Base-by-base conservation (phyloP, 192 early-diverging fungal species). In the Entomortierella chlamydospora region DNA sequence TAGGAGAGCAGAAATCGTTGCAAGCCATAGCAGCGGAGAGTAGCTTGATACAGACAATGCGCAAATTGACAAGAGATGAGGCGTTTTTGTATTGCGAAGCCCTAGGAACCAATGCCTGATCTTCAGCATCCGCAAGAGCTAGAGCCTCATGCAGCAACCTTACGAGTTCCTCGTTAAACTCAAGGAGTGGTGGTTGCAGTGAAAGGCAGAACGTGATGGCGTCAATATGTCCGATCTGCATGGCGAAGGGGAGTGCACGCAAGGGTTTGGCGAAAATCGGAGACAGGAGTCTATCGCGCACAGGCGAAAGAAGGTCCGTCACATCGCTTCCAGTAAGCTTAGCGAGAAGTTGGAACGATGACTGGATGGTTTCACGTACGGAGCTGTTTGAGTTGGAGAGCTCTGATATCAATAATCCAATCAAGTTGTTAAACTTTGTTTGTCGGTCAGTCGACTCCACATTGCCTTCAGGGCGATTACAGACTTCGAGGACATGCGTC, bases 141-240 rank as follows among this genome's bases (percentile, higher is more conserved):
- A 98, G 76, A 0, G 96, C 97, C 81, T 99, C 98, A 23, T 92
- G 91, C 28, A 99, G 72, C 49, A 99, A 71, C 17, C 96, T 85
- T 31, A 94, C 85, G 25, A 99, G 88, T 78, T 98, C 96, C 29
- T 98, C 97, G 55, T 91, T 96, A 73, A 98, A 97, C 53, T 89
- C 87, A 23, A 99, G 76, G 59, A 99, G 88, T 4, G 96, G 92
- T 53, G 97, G 97, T 20, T 90, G 84, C 31, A 99, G 82, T 0
- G 92, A 88, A 50, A 99, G 82, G 64, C 97, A 98, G 81, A 97
- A 99, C 0, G 96, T 98, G 56, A 99, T 96, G 4, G 97, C 97
- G 67, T 99, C 98, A 64, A 98, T 98, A 73, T 98, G 91, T 18
- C 97, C 98, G 34, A 99, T 99, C 79, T 99, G 98, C 92, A 98